Conservation (phyloP, 345 rosid species). For the Cardamine resedifolia region DNA sequence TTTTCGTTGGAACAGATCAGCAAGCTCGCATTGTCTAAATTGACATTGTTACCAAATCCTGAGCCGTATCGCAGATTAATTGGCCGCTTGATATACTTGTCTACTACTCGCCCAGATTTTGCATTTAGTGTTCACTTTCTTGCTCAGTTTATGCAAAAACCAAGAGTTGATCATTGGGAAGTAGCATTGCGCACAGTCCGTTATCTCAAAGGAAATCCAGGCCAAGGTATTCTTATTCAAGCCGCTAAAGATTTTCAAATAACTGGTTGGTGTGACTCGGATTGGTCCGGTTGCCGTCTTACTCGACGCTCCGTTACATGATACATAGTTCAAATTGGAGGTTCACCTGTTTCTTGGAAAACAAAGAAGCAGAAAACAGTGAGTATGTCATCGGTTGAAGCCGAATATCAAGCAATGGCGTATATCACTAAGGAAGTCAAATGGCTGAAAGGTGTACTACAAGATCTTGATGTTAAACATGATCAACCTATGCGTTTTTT, state of each 20-base stretch:
- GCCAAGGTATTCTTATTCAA: not conserved
- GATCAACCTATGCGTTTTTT: not conserved
- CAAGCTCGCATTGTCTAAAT: not conserved
- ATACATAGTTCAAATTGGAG: not conserved
- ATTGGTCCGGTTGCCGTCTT: too few relatives aligned
- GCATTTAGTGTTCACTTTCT: not conserved
- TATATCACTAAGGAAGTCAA: not conserved
- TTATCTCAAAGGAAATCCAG: not conserved
- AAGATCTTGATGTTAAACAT: not conserved
- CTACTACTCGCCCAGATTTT: not conserved
- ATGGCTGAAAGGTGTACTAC: not conserved
- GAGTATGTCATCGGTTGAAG: not conserved
- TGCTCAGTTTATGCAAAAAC: not conserved
- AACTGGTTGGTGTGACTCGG: not conserved
- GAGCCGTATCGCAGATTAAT: not conserved
- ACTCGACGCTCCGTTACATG: too few relatives aligned
- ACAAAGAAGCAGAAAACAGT: not conserved
- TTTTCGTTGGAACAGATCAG: not conserved
- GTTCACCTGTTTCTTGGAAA: not conserved
- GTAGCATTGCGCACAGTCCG: not conserved
- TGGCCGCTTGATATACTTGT: not conserved
- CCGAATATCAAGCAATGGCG: not conserved
- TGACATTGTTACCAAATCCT: fast-evolving
- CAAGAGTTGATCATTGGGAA: not conserved
- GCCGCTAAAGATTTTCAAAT: not conserved